These are phyloP conservation scores for Corrigiola litoralis DNA, from an alignment of 179 eudicot genomes.

Conservation along the genomic window DNA sequence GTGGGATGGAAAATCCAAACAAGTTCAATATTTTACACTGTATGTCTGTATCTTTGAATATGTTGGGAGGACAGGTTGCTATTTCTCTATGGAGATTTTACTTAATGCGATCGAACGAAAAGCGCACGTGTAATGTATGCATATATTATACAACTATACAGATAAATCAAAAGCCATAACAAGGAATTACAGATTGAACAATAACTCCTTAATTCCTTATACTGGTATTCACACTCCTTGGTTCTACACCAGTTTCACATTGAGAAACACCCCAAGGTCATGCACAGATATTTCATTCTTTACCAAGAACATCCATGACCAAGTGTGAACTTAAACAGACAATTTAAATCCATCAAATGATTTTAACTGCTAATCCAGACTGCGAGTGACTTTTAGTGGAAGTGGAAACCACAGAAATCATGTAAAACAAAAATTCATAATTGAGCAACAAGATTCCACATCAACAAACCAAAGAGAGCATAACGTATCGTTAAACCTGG, in stretches of 20 bases:
- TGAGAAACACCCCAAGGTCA: neutral
- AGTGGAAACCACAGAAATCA: neutral
- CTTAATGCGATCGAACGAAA: too few species aligned
- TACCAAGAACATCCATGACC: neutral
- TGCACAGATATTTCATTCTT: neutral
- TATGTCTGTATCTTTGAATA: too few species aligned
- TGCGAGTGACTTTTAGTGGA: neutral
- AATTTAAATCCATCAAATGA: neutral
- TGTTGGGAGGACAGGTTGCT: too few species aligned
- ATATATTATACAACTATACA: too few species aligned
- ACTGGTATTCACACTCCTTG: neutral
- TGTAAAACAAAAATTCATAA: neutral
- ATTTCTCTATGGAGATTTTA: too few species aligned
- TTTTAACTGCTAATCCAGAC: neutral
- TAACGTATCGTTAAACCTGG: constrained; percentile 51
- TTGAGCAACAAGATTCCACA: neutral
- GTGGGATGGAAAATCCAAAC: neutral
- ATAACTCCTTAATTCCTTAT: neutral
- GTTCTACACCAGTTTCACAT: neutral
- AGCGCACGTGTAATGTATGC: too few species aligned
- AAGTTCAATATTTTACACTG: neutral
- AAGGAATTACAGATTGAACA: neutral
- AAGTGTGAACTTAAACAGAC: neutral
- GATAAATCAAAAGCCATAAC: neutral
- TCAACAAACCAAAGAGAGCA: neutral